Conservation (phyloP, 129 eudicot genomes). For the Artemisia tridentata region DNA sequence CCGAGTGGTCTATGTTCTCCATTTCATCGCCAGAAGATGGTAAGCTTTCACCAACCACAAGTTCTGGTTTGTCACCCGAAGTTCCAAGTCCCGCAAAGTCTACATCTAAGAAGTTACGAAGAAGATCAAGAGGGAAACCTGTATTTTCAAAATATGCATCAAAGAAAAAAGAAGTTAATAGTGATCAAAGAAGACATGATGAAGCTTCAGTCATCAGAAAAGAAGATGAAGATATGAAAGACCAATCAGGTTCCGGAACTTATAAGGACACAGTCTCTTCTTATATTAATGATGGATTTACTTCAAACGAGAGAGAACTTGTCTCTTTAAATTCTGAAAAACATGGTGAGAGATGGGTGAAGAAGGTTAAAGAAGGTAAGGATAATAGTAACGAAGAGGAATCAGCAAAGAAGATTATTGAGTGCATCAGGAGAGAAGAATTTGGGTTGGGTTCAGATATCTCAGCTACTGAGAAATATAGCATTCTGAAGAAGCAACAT, state of each 20-base stretch:
- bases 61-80: conserved; percentile 19
- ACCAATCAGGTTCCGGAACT: not conserved
- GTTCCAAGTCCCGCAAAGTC: conserved; percentile 49
- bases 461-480: conserved; percentile 41
- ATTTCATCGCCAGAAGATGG: conserved; percentile 1
- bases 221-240: not conserved
- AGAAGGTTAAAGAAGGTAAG: conserved; percentile 42
- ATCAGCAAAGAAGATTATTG: conserved; percentile 47
- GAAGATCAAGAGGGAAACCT: too few species aligned
- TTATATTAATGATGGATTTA: not conserved
- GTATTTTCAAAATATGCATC: too few species aligned
- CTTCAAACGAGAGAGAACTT: conserved; percentile 6
- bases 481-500: conserved; percentile 77
- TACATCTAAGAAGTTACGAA: conserved; percentile 33
- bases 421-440: conserved; percentile 84
- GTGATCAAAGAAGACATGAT: too few species aligned
- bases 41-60: conserved; percentile 19
- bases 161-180: too few species aligned
- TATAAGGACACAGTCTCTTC: conserved; percentile 20
- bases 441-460: conserved; percentile 75
- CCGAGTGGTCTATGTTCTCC: conserved; percentile 49
- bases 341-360: conserved; percentile 24
- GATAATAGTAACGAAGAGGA: conserved; percentile 29
- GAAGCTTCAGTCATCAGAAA: not conserved
- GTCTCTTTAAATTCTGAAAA: too few species aligned